A percentile compares a stretch with the other conserved stretches of the same genome.
Evolutionary conservation across 305 asterid genomes (phyloP).

Genomic region (Fraxinus sp.): DNA sequence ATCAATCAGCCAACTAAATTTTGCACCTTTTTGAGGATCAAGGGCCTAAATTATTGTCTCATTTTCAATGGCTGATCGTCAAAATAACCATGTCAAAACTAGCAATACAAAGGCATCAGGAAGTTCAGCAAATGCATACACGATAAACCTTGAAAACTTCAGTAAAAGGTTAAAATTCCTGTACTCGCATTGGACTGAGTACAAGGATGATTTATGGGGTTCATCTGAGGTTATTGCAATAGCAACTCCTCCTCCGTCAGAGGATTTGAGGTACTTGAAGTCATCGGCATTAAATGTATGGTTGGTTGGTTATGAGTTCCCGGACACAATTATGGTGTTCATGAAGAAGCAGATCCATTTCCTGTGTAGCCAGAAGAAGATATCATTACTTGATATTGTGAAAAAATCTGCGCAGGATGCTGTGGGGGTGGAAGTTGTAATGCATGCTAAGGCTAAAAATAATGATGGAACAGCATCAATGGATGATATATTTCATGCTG

Average conservation of each 20-base stretch:
- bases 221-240: constrained; percentile 54
- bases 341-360: constrained; percentile 53
- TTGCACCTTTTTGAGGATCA: constrained; percentile 7
- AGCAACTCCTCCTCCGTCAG: constrained; percentile 67
- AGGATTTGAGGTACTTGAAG: constrained; percentile 65
- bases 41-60: constrained; percentile 16
- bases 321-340: constrained; percentile 77
- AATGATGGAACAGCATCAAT: constrained; percentile 53
- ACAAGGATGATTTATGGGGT: constrained; percentile 56
- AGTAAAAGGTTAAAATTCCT: constrained; percentile 45
- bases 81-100: constrained; percentile 36
- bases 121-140: constrained; percentile 35
- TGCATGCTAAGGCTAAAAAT: constrained; percentile 56
- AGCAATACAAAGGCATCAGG: constrained; percentile 40
- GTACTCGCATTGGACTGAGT: constrained; percentile 54
- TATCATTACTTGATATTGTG: constrained; percentile 50
- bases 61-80: constrained; percentile 49
- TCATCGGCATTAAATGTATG: constrained; percentile 71
- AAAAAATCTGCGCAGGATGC: constrained; percentile 49
- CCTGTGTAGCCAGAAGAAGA: constrained; percentile 74
- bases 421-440: constrained; percentile 44
- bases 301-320: constrained; percentile 83
- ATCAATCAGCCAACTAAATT: constrained; percentile 2
- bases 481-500: constrained; percentile 46
- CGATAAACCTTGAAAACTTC: constrained; percentile 47